Conservation (phyloP, 768 basidiomycete species). For the Pleurotus pulmonarius region DNA sequence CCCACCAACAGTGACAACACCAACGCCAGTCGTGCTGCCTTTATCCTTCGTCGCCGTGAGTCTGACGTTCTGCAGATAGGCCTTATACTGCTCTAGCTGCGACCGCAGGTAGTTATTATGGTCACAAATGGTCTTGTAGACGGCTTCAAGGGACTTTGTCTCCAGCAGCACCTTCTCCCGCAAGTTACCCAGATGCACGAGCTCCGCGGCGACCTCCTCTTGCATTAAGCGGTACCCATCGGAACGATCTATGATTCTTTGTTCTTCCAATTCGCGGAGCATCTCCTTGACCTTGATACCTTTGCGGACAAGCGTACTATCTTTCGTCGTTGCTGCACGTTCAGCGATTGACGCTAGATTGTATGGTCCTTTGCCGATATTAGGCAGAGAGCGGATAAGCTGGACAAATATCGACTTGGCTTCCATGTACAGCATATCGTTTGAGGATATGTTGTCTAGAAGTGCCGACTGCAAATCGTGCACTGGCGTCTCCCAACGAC, state of each 20-base stretch:
- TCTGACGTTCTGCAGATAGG: slow-evolving; percentile 96
- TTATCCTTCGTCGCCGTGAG: slow-evolving; percentile 87
- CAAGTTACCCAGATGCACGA: slow-evolving; percentile 93
- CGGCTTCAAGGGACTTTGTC: slow-evolving; percentile 89
- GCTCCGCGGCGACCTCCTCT: slow-evolving; percentile 93
- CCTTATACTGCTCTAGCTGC: slow-evolving; percentile 99
- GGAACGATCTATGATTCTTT: slow-evolving; percentile 72
- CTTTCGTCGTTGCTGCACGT: slow-evolving; percentile 94
- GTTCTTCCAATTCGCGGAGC: slow-evolving; percentile 92
- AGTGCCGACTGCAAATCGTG: slow-evolving; percentile 96
- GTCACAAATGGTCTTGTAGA: slow-evolving; percentile 99
- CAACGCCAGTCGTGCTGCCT: slow-evolving; percentile 82
- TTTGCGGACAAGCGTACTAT: slow-evolving; percentile 90
- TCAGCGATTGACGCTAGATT: slow-evolving; percentile 89
- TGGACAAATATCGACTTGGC: slow-evolving; percentile 99
- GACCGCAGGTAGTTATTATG: slow-evolving; percentile 96
- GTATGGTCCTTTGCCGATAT: slow-evolving; percentile 83
- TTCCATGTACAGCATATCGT: slow-evolving; percentile 99
- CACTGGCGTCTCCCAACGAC: slow-evolving; percentile 98
- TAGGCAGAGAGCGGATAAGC: slow-evolving; percentile 91
- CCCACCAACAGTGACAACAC: slow-evolving; percentile 92
- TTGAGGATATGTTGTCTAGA: slow-evolving; percentile 95
- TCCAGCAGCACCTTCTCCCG: slow-evolving; percentile 94
- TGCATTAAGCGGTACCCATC: slow-evolving; percentile 96
- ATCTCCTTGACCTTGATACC: slow-evolving; percentile 99